Evolutionary conservation across 2,329 filamentous ascomycete genomes (phyloP), one percentile per base, ranked within the genome.

Genomic region (Nemania diffusa): DNA sequence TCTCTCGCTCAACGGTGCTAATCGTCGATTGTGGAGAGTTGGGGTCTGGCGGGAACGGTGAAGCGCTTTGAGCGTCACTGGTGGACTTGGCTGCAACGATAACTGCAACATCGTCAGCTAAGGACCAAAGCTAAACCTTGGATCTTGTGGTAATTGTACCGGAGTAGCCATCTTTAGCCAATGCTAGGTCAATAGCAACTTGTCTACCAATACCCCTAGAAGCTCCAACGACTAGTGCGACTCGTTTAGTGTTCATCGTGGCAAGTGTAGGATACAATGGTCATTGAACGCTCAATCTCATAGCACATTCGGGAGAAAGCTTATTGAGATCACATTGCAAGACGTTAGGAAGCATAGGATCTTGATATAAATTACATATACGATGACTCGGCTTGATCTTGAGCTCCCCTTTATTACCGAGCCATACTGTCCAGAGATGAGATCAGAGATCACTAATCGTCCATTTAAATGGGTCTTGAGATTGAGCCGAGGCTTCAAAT

Each of bases 131-230:
- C 9, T 11, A 17, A 6, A 3, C 27, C 7, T 51, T 24, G 9
- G n/a, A 17, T n/a, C 6, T 13, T 8, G 11, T 40, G n/a, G 17
- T 3, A 22, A 2, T 68, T 75, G 53, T 80, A 92, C 92, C 91
- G 61, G 85, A 82, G 76, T 94, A 95, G 42, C 88, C 90, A 70
- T 89, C 85, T 72, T 82, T 87, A 7, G 92, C 91, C 4, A 97
- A 83, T 75, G 92, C 91, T 2, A 97, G 83, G 75, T 93, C 91
- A 73, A 97, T 85, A 63, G 93, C 92, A 44, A 96, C 84, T 77
- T 96, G 92, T 46, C 92, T 84, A 52, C 93, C 93, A 70, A 97
- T 95, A 42, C 93, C 93, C 68, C 93, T 83, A 0, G 92, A 94
- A 1, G 91, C 92, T 44, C 92, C 92, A 22, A 94, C 85, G 4